Evolutionary conservation across 495 filamentous ascomycete genomes (phyloP).

Genomic region (Daldinia grandis): DNA sequence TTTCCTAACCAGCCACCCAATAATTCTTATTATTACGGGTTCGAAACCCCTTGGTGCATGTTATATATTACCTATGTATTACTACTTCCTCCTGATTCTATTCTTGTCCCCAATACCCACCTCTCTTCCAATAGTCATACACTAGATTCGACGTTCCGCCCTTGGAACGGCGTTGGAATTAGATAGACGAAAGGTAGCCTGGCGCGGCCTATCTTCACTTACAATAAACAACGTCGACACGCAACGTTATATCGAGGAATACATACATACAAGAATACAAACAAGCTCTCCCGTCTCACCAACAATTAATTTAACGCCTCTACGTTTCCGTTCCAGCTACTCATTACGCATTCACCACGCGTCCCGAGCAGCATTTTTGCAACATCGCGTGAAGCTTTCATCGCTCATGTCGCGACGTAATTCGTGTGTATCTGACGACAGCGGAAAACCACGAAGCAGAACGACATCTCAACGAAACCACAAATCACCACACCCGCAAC

Average conservation of each 20-base stretch:
- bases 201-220: slow-evolving; percentile 27
- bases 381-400: not conserved
- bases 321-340: not conserved
- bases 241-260: slow-evolving; percentile 1
- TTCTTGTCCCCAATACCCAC: slow-evolving; percentile 25
- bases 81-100: slow-evolving; percentile 20
- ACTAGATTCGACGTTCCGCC: slow-evolving; percentile 19
- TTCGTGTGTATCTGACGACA: slow-evolving; percentile 44
- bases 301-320: not conserved
- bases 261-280: slow-evolving; percentile 1
- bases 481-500: slow-evolving; percentile 34
- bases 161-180: slow-evolving; percentile 30
- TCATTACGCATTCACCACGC: not conserved
- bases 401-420: slow-evolving; percentile 44
- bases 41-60: slow-evolving; percentile 14
- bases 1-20: slow-evolving; percentile 33
- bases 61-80: slow-evolving; percentile 42
- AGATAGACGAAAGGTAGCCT: slow-evolving; percentile 29
- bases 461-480: slow-evolving; percentile 37
- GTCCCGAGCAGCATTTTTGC: slow-evolving; percentile 1
- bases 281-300: not conserved
- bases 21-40: slow-evolving; percentile 27
- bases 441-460: slow-evolving; percentile 37
- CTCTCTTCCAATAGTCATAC: slow-evolving; percentile 25
- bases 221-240: slow-evolving; percentile 6